Evolutionary conservation across 164 flowering plant genomes (phyloP).

Genomic region (Aristolochia fimbriata): DNA sequence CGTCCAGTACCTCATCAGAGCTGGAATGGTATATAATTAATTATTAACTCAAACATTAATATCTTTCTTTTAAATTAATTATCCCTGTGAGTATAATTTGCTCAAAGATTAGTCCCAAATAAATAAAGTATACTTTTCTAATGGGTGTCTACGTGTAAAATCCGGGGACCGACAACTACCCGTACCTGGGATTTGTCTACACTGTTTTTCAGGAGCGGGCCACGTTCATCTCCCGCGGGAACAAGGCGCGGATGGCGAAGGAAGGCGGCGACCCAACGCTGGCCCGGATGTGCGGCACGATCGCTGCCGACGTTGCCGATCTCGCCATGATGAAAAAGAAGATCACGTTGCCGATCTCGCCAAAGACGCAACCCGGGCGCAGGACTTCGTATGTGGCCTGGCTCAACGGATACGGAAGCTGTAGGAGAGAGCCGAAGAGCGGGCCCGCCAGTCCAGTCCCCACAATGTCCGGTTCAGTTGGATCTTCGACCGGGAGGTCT

Average conservation of each 20-base stretch:
- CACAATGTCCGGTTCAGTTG: constrained; percentile 31
- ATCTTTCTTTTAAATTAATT: no score
- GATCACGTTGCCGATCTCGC: constrained; percentile 50
- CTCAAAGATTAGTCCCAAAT: no score
- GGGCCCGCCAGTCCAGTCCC: constrained; percentile 18
- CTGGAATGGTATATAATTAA: no score
- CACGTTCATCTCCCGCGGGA: constrained; percentile 31
- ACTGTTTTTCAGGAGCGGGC: constrained; percentile 40
- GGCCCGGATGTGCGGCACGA: constrained; percentile 34
- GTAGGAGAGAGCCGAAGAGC: constrained; percentile 33
- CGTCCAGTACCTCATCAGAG: constrained; percentile 27
- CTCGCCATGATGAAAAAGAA: constrained; percentile 53
- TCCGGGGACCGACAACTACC: constrained; percentile 24
- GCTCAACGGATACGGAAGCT: constrained; percentile 32
- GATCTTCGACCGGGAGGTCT: constrained; percentile 22
- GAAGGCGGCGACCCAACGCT: constrained; percentile 25
- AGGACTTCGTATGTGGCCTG: constrained; percentile 41
- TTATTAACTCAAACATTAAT: no score
- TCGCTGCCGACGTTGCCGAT: constrained; percentile 35
- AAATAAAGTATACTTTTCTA: no score
- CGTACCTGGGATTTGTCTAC: constrained; percentile 32
- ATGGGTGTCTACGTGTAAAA: no score
- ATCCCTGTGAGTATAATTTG: no score
- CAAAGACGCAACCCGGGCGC: constrained; percentile 33
- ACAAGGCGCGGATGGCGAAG: constrained; percentile 26